Percentiles rank a stretch among this genome's conserved stretches.
Conservation (phyloP, 106 monocot genomes). For the Dendrobium officinale region DNA sequence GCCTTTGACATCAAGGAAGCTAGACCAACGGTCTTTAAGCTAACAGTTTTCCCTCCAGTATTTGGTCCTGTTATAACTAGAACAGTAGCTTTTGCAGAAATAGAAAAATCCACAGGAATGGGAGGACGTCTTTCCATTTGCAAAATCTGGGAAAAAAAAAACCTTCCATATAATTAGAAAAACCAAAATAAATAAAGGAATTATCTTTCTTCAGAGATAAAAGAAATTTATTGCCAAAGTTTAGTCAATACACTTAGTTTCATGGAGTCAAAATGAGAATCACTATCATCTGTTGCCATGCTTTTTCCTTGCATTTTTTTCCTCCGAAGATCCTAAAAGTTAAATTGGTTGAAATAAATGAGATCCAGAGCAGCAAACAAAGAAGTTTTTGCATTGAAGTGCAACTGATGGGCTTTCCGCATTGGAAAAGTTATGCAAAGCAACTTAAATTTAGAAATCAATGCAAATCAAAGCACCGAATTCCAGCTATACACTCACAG, state of each 20-base stretch:
- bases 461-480: neutral
- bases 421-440: neutral
- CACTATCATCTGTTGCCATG: slow-evolving; percentile 17
- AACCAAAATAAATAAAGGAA: neutral
- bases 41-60: slow-evolving; percentile 89
- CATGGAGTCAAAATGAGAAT: slow-evolving; percentile 29
- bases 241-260: slow-evolving; percentile 38
- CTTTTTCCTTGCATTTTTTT: slow-evolving; percentile 40
- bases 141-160: slow-evolving; percentile 29
- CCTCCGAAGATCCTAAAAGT: slow-evolving; percentile 58
- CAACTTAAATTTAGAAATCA: neutral
- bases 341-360: neutral
- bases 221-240: neutral
- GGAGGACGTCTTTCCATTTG: slow-evolving; percentile 55
- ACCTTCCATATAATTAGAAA: neutral
- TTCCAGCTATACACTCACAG: slow-evolving; percentile 39
- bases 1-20: slow-evolving; percentile 84
- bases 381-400: neutral
- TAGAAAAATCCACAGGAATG: slow-evolving; percentile 62
- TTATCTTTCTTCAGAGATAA: slow-evolving; percentile 1
- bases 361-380: neutral
- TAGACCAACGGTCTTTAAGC: slow-evolving; percentile 81
- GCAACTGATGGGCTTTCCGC: neutral
- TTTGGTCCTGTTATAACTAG: slow-evolving; percentile 86
- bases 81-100: slow-evolving; percentile 56